These are phyloP conservation scores for Triticum dicoccoides DNA, from an alignment of 176 grass and related monocot genomes.

Conservation along the genomic window DNA sequence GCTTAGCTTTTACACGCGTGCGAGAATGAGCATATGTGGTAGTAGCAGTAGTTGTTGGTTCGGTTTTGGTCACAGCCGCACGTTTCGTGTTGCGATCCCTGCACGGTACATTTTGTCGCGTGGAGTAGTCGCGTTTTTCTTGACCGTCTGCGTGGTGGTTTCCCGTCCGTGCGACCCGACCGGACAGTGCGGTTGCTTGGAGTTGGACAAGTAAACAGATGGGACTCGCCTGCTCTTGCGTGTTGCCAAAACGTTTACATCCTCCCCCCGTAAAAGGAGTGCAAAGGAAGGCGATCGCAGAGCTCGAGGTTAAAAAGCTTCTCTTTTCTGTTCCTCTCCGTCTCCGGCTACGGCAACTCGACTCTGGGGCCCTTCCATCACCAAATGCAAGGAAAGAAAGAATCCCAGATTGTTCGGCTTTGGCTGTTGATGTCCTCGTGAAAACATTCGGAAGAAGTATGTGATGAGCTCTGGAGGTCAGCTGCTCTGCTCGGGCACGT, in stretches of 20 bases:
- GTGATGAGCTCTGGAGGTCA: not conserved
- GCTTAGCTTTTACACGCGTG: not conserved
- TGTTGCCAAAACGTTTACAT: conserved; percentile 8
- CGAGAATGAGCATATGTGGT: not conserved
- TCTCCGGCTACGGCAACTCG: not conserved
- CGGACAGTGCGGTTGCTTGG: not conserved
- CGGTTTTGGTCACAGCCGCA: not conserved
- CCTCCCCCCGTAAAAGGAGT: not conserved
- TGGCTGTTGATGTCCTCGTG: not conserved
- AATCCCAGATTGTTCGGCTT: not conserved
- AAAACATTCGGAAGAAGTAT: not conserved
- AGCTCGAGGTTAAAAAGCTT: conserved; percentile 10
- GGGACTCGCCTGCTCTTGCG: not conserved
- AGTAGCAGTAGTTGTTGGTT: not conserved
- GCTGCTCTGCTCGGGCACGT: not conserved
- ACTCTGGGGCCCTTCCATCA: not conserved
- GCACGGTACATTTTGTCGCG: not conserved
- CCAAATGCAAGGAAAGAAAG: not conserved
- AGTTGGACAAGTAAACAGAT: not conserved
- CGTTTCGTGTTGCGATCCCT: not conserved
- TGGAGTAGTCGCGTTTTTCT: not conserved
- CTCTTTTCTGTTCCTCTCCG: conserved; percentile 9
- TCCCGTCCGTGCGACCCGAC: not conserved
- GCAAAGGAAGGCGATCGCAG: not conserved
- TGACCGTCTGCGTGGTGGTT: not conserved